Conservation (phyloP, 1,284 basidiomycete species). For the Inonotus obliquus region DNA sequence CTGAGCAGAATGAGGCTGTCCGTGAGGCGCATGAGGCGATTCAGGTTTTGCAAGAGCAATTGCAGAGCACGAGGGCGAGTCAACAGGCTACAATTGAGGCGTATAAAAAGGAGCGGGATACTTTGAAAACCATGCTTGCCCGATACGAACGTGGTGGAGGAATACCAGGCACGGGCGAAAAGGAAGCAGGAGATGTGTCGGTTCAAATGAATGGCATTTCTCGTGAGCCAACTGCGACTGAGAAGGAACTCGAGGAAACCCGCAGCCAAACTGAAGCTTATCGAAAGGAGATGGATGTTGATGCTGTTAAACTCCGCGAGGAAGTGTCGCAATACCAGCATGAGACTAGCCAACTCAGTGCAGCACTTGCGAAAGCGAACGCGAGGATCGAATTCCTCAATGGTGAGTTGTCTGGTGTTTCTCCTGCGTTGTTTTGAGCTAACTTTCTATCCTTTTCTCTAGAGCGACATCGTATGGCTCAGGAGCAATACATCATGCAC, state of each 20-base stretch:
- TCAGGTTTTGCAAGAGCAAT: conserved; percentile 69
- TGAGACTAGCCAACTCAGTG: conserved; percentile 61
- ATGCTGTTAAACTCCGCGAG: conserved; percentile 65
- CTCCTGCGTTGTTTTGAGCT: neutral
- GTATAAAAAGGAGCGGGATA: conserved; percentile 84
- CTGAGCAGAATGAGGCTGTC: conserved; percentile 77
- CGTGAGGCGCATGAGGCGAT: conserved; percentile 86
- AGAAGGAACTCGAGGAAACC: conserved; percentile 63
- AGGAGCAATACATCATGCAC: conserved; percentile 55
- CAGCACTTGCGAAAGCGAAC: conserved; percentile 73
- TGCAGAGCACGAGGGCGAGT: conserved; percentile 65
- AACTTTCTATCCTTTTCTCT: conserved; percentile 6
- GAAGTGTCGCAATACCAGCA: conserved; percentile 62
- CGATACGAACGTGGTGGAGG: conserved; percentile 38
- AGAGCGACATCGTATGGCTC: conserved; percentile 66
- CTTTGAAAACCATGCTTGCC: conserved; percentile 72
- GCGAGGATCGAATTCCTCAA: conserved; percentile 72
- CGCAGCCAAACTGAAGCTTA: conserved; percentile 75
- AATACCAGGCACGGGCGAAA: neutral
- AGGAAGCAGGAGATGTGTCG: neutral
- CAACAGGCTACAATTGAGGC: conserved; percentile 72
- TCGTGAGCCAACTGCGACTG: conserved; percentile 31
- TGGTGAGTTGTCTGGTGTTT: conserved; percentile 41
- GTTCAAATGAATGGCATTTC: conserved; percentile 31
- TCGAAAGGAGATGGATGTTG: conserved; percentile 72